A percentile compares a stretch with the other conserved stretches of the same genome.
phyloP scores from a whole-genome alignment of 768 basidiomycete species.

The Mycena capillaripes region DNA sequence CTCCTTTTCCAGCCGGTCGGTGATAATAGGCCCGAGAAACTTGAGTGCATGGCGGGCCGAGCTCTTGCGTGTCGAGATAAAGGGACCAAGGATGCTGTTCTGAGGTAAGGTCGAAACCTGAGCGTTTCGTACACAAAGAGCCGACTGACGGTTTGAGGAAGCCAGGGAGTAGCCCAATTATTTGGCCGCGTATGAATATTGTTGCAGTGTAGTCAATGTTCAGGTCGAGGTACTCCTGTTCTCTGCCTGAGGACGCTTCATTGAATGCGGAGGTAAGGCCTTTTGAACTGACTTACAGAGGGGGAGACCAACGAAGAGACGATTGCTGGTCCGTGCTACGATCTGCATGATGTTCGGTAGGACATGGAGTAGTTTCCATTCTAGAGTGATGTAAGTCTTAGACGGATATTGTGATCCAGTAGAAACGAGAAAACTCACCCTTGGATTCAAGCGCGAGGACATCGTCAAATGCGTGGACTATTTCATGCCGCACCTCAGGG shows the following conservation, averaged over 20 bases:
- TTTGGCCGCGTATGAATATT: not conserved
- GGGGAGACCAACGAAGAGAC: slow-evolving; percentile 14
- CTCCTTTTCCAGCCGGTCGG: slow-evolving; percentile 43
- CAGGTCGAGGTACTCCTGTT: too few species aligned
- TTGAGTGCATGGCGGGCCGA: slow-evolving; percentile 5
- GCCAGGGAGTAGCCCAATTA: not conserved
- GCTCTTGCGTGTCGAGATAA: not conserved
- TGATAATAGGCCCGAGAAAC: slow-evolving; percentile 48
- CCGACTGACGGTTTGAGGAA: not conserved
- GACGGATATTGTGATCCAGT: not conserved
- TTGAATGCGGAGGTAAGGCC: not conserved
- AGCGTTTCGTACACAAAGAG: too few species aligned
- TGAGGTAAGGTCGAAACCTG: too few species aligned
- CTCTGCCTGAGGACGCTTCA: slow-evolving; percentile 7
- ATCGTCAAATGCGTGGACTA: not conserved
- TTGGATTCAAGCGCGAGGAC: not conserved
- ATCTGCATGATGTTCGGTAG: slow-evolving; percentile 2
- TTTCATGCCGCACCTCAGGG: slow-evolving; percentile 1
- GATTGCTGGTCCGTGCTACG: slow-evolving; percentile 8
- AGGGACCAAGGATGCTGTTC: not conserved
- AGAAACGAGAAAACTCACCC: not conserved
- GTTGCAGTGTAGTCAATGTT: not conserved
- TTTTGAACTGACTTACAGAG: not conserved
- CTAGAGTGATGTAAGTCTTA: not conserved
- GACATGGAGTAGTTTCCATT: not conserved